These are phyloP conservation scores for Aspergillus tubingensis DNA, from an alignment of 2,329 filamentous ascomycete genomes.

Conservation along the genomic window DNA sequence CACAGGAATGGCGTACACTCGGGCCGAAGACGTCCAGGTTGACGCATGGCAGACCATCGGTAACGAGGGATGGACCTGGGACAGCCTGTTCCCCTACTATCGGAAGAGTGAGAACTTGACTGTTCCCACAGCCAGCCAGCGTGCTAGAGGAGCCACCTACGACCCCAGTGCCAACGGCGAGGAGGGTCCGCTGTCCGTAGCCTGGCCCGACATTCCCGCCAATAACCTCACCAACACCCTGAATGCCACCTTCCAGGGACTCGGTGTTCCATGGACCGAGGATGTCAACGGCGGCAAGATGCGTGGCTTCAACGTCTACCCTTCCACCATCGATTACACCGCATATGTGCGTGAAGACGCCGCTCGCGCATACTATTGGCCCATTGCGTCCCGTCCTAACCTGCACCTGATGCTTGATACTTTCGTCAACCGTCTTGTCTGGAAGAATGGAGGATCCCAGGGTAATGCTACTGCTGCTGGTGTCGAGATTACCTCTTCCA, in stretches of 20 bases:
- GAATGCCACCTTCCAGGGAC: conserved; percentile 40
- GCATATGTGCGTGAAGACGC: conserved; percentile 49
- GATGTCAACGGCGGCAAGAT: conserved; percentile 50
- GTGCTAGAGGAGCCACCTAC: conserved; percentile 31
- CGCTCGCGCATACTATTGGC: conserved; percentile 52
- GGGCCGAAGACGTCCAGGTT: conserved; percentile 39
- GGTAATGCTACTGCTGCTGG: conserved; percentile 24
- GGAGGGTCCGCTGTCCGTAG: conserved; percentile 33
- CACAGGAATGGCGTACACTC: conserved; percentile 40
- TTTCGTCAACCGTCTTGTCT: conserved; percentile 45
- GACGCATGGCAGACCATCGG: conserved; percentile 38
- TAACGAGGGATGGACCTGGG: conserved; percentile 36
- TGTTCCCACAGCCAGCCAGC: conserved; percentile 25
- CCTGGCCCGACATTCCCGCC: conserved; percentile 20
- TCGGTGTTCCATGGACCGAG: conserved; percentile 35
- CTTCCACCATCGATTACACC: conserved; percentile 44
- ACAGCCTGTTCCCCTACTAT: conserved; percentile 32
- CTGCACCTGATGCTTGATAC: conserved; percentile 31
- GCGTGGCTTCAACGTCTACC: conserved; percentile 47
- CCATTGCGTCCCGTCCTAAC: conserved; percentile 35
- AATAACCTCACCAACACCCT: conserved; percentile 31
- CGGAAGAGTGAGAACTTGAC: conserved; percentile 32
- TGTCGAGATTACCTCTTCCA: conserved; percentile 22
- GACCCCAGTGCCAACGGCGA: conserved; percentile 31
- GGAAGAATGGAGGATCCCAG: conserved; percentile 26